Evolutionary conservation across 805 yeast genomes (phyloP).

Genomic region (Vanderwaltozyma verrucispora): DNA sequence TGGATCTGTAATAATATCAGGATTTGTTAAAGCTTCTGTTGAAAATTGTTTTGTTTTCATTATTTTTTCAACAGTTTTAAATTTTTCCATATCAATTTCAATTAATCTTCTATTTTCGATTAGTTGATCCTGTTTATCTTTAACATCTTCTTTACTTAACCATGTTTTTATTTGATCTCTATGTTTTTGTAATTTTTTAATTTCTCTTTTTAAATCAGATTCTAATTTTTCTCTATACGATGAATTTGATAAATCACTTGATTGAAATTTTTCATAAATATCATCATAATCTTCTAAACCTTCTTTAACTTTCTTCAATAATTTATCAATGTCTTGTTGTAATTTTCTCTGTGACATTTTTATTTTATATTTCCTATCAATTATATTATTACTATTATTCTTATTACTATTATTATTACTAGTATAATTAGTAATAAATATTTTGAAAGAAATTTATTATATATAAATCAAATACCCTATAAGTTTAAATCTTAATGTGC

Average conservation of each 20-base stretch:
- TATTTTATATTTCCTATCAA: too few species aligned
- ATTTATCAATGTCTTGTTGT: constrained; percentile 78
- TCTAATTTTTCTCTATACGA: constrained; percentile 92
- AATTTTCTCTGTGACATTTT: constrained; percentile 38
- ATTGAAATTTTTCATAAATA: constrained; percentile 74
- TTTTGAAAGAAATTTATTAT: too few species aligned
- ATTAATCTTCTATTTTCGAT: constrained; percentile 66
- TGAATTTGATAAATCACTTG: constrained; percentile 53
- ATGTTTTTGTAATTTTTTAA: constrained; percentile 84
- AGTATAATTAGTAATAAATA: too few species aligned
- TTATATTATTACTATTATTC: too few species aligned
- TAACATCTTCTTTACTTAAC: constrained; percentile 84
- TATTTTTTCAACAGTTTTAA: constrained; percentile 86
- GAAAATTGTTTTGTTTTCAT: constrained; percentile 91
- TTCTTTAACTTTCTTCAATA: constrained; percentile 84
- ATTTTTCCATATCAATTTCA: constrained; percentile 83
- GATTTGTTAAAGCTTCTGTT: constrained; percentile 79
- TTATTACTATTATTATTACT: too few species aligned
- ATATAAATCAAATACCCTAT: too few species aligned
- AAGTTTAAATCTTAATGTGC: too few species aligned
- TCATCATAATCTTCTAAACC: constrained; percentile 81
- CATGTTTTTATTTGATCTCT: constrained; percentile 94
- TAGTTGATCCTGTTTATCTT: constrained; percentile 68
- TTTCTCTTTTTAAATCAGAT: constrained; percentile 84
- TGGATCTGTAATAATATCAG: constrained; percentile 55